phyloP scores from a whole-genome alignment of 1,139 yeast species.

The Schwanniomyces etchellsii region DNA sequence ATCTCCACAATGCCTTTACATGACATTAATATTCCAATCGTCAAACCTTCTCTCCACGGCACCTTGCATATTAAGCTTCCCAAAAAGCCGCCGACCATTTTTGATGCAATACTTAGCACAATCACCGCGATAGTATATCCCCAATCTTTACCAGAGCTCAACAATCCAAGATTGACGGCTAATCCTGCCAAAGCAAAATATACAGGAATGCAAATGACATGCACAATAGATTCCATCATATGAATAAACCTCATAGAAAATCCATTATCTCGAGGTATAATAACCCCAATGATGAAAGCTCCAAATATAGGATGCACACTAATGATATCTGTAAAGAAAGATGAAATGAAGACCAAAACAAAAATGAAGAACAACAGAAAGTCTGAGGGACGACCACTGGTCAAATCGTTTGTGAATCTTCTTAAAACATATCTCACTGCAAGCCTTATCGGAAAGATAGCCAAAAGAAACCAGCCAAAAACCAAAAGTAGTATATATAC shows the following conservation, averaged over 20 bases:
- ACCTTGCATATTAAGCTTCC: conserved; percentile 60
- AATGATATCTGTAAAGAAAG: conserved; percentile 74
- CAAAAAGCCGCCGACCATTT: conserved; percentile 58
- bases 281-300: conserved; percentile 70
- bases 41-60: conserved; percentile 63
- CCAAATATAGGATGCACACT: conserved; percentile 84
- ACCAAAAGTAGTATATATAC: conserved; percentile 63
- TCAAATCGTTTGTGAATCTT: conserved; percentile 42
- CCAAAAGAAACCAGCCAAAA: conserved; percentile 60
- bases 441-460: conserved; percentile 51
- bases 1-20: conserved; percentile 84
- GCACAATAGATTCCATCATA: conserved; percentile 71
- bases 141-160: conserved; percentile 67
- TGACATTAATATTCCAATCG: conserved; percentile 81
- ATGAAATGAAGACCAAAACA: conserved; percentile 52
- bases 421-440: conserved; percentile 37
- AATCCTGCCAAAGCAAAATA: conserved; percentile 79
- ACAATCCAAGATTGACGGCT: conserved; percentile 57
- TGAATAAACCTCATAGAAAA: conserved; percentile 65
- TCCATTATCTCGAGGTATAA: conserved; percentile 74
- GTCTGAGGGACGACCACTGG: conserved; percentile 60
- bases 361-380: conserved; percentile 53
- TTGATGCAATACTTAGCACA: conserved; percentile 59
- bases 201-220: conserved; percentile 63
- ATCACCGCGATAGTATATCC: conserved; percentile 67